Conservation (phyloP, 1,284 basidiomycete genomes). For the Sanghuangporus weigelae region DNA sequence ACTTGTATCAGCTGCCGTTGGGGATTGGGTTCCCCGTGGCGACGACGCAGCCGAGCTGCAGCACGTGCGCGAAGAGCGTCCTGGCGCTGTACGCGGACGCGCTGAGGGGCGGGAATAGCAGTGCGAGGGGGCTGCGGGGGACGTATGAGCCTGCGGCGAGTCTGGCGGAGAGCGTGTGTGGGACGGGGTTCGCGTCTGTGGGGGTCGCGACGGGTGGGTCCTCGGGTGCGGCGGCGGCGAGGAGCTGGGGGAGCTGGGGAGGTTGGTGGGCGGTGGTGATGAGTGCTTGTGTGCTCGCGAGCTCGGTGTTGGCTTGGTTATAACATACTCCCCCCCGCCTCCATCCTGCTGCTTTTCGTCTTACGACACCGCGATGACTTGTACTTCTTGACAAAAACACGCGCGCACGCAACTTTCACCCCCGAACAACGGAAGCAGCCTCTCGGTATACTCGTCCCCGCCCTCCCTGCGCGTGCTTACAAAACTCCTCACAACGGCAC, state of each 20-base stretch:
- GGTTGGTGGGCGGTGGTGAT: neutral
- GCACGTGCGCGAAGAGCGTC: conserved; percentile 49
- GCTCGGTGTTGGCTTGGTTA: neutral
- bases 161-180: conserved; percentile 6
- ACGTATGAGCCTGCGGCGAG: conserved; percentile 16
- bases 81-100: conserved; percentile 44
- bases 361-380: neutral
- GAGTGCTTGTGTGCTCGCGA: neutral
- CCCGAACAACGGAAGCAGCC: too few relatives aligned
- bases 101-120: conserved; percentile 16
- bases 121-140: conserved; percentile 6
- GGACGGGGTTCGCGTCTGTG: conserved; percentile 13
- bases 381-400: neutral
- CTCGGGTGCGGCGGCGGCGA: neutral
- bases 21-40: conserved; percentile 43
- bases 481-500: neutral
- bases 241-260: neutral
- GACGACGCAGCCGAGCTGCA: conserved; percentile 46
- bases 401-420: neutral
- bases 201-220: conserved; percentile 3
- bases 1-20: conserved; percentile 60
- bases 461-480: neutral
- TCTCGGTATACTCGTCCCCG: neutral
- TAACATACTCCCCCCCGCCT: neutral
- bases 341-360: neutral